These are phyloP conservation scores for Cinnamomum chago DNA, from an alignment of 164 flowering plant genomes.

Conservation along the genomic window DNA sequence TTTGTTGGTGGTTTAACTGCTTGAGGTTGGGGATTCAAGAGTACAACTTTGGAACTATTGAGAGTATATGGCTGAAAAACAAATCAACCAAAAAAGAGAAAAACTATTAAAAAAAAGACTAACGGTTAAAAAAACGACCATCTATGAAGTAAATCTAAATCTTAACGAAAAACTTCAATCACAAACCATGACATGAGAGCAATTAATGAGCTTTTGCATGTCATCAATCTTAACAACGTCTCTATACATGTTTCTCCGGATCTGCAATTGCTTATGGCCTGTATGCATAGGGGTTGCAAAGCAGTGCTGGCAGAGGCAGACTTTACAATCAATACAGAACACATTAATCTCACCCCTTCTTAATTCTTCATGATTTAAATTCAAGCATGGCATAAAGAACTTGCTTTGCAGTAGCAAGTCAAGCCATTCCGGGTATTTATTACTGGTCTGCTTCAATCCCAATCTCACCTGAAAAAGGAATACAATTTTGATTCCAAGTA, in stretches of 20 bases:
- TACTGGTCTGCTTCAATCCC: neutral
- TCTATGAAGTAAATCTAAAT: too few species aligned
- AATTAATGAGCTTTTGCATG: constrained; percentile 54
- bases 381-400: constrained; percentile 15
- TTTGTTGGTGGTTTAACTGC: constrained; percentile 27
- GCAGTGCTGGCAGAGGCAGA: constrained; percentile 54
- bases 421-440: constrained; percentile 15
- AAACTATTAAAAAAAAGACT: too few species aligned
- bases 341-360: constrained; percentile 58
- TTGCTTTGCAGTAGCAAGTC: constrained; percentile 10
- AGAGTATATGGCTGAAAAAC: constrained; percentile 53
- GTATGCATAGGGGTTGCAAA: constrained; percentile 21
- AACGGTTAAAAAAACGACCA: too few species aligned
- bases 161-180: neutral
- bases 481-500: neutral
- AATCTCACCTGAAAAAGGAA: constrained; percentile 3
- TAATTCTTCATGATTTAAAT: constrained; percentile 7
- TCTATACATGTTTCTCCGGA: constrained; percentile 68
- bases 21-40: constrained; percentile 62
- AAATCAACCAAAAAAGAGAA: neutral
- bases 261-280: constrained; percentile 45
- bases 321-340: constrained; percentile 59
- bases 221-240: constrained; percentile 66
- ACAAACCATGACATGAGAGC: constrained; percentile 55
- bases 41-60: constrained; percentile 64